Evolutionary conservation across 192 early-diverging fungal genomes (phyloP).

Genomic region (Backusella circina): DNA sequence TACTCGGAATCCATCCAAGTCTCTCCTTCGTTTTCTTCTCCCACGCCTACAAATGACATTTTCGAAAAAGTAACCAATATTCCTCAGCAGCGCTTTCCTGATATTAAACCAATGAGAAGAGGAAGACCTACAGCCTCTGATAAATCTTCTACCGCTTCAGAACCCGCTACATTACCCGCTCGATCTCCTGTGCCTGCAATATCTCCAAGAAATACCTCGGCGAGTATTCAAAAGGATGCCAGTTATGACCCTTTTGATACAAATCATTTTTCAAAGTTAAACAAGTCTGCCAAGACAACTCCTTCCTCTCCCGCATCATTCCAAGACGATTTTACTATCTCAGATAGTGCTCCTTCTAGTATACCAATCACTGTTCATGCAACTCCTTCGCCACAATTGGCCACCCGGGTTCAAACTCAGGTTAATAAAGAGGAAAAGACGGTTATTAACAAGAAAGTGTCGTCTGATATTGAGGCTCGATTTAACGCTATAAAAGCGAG

Average conservation of each 20-base stretch:
- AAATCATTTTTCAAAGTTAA: neutral
- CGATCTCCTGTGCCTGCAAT: neutral
- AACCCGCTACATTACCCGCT: neutral
- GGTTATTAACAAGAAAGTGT: neutral
- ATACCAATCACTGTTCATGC: conserved; percentile 1
- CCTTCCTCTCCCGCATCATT: neutral
- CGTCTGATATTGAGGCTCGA: conserved; percentile 11
- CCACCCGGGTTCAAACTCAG: neutral
- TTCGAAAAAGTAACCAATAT: conserved; percentile 31
- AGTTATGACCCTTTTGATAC: conserved; percentile 19
- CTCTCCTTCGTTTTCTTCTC: neutral
- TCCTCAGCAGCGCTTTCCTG: conserved; percentile 39
- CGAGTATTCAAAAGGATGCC: neutral
- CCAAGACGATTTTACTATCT: neutral
- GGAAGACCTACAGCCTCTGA: conserved; percentile 70
- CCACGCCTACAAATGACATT: conserved; percentile 34
- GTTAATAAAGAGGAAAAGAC: neutral
- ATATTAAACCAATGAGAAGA: conserved; percentile 83
- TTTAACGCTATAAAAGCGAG: conserved; percentile 6
- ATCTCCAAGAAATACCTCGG: neutral
- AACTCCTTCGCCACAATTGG: neutral
- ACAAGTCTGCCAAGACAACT: neutral
- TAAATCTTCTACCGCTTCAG: neutral
- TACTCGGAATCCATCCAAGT: neutral
- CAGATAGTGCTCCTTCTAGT: neutral